A percentile compares a stretch with the other conserved stretches of the same genome.
These are phyloP conservation scores for Sugiyamaella japonica DNA, from an alignment of 1,139 yeast species.

Conservation along the genomic window DNA sequence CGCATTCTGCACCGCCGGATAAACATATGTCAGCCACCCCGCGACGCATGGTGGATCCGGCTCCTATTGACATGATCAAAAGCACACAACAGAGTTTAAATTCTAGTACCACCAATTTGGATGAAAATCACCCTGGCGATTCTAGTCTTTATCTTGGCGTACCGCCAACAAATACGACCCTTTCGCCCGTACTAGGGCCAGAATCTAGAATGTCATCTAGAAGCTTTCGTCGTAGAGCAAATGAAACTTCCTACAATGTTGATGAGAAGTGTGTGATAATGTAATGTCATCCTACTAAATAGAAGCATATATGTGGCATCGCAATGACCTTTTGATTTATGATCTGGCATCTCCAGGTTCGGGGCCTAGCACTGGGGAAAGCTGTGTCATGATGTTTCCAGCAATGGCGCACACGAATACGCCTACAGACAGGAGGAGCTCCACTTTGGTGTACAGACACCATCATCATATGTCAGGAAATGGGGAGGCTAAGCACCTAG, in stretches of 20 bases:
- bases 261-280: conserved; percentile 19
- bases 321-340: background rate
- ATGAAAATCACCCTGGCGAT: background rate
- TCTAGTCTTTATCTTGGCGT: background rate
- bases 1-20: conserved; percentile 17
- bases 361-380: no score
- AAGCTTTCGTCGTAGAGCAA: conserved; percentile 13
- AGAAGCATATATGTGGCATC: background rate
- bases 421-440: background rate
- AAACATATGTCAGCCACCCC: conserved; percentile 1
- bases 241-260: conserved; percentile 16
- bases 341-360: no score
- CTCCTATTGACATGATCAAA: background rate
- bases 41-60: background rate
- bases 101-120: background rate
- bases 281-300: background rate
- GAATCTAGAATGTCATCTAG: conserved; percentile 8
- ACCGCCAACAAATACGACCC: background rate
- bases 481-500: background rate
- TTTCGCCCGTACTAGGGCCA: background rate
- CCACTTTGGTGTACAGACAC: background rate
- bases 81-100: background rate
- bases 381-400: background rate
- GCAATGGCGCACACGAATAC: background rate
- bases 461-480: background rate